A percentile compares a stretch with the other conserved stretches of the same genome.
phyloP scores from a whole-genome alignment of 108 stramenopile genomes.

The Cyclostephanos invisitatus region DNA sequence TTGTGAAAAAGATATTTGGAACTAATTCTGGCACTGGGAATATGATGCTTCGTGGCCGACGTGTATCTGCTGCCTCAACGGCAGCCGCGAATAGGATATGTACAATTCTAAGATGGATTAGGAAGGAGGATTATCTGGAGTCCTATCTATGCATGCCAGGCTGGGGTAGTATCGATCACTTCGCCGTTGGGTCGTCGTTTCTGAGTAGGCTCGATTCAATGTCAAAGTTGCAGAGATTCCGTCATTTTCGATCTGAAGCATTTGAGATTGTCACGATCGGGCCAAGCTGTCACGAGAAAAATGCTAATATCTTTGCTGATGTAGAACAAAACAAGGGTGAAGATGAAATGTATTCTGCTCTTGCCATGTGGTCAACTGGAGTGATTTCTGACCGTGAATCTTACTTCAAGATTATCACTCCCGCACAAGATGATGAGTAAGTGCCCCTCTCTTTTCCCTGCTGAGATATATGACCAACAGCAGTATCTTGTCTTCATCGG shows the following conservation, averaged over 20 bases:
- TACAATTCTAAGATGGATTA: constrained; percentile 59
- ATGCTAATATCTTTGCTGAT: constrained; percentile 55
- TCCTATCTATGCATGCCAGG: constrained; percentile 64
- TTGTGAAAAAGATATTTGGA: constrained; percentile 69
- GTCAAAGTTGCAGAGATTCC: constrained; percentile 49
- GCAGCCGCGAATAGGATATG: constrained; percentile 61
- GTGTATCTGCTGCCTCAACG: constrained; percentile 45
- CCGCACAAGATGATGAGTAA: constrained; percentile 27
- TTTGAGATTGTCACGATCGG: constrained; percentile 66
- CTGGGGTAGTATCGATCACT: constrained; percentile 57
- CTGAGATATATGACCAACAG: not conserved
- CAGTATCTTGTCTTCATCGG: not conserved
- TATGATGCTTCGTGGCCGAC: constrained; percentile 26
- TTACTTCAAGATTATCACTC: constrained; percentile 53
- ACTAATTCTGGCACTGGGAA: constrained; percentile 36
- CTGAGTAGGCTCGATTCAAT: constrained; percentile 56
- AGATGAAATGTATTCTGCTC: constrained; percentile 51
- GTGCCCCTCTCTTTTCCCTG: not conserved
- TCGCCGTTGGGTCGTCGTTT: constrained; percentile 55
- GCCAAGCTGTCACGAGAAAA: constrained; percentile 37
- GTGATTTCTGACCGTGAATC: constrained; percentile 46
- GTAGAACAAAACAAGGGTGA: constrained; percentile 60
- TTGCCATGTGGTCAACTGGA: constrained; percentile 67
- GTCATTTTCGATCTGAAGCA: constrained; percentile 71
- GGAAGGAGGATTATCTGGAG: constrained; percentile 69